These are phyloP conservation scores for Pluteus cervinus DNA, from an alignment of 768 basidiomycete genomes.

Conservation along the genomic window DNA sequence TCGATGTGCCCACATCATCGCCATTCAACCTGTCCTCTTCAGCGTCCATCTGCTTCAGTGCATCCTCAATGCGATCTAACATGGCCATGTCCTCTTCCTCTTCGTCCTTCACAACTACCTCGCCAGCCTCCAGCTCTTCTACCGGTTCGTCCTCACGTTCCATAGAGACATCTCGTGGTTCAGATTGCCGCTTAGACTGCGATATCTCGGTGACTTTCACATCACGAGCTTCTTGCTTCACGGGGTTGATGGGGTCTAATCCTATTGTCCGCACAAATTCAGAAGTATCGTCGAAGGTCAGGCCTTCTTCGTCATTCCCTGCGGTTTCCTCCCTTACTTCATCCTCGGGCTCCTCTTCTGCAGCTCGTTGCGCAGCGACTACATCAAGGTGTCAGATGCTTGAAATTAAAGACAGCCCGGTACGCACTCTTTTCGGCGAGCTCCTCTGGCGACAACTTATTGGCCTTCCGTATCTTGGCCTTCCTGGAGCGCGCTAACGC, in stretches of 20 bases:
- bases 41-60: conserved; percentile 55
- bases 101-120: conserved; percentile 75
- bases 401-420: neutral
- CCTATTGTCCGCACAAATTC: conserved; percentile 90
- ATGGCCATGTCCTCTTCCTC: conserved; percentile 66
- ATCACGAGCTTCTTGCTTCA: conserved; percentile 30
- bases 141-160: conserved; percentile 54
- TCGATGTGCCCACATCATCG: conserved; percentile 50
- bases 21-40: conserved; percentile 38
- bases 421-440: conserved; percentile 67
- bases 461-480: conserved; percentile 70
- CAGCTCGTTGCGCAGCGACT: conserved; percentile 63
- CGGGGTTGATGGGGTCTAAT: conserved; percentile 54
- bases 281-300: conserved; percentile 94
- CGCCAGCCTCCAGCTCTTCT: conserved; percentile 79
- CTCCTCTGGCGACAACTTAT: conserved; percentile 78
- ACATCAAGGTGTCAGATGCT: conserved; percentile 7
- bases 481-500: conserved; percentile 82
- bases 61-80: conserved; percentile 71
- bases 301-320: conserved; percentile 45
- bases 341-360: conserved; percentile 45
- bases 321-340: conserved; percentile 31
- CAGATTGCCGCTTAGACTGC: conserved; percentile 27
- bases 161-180: conserved; percentile 51
- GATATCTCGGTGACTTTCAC: conserved; percentile 15